These are phyloP conservation scores for Tetracentron sinense DNA, from an alignment of 164 flowering plant species.

Conservation along the genomic window DNA sequence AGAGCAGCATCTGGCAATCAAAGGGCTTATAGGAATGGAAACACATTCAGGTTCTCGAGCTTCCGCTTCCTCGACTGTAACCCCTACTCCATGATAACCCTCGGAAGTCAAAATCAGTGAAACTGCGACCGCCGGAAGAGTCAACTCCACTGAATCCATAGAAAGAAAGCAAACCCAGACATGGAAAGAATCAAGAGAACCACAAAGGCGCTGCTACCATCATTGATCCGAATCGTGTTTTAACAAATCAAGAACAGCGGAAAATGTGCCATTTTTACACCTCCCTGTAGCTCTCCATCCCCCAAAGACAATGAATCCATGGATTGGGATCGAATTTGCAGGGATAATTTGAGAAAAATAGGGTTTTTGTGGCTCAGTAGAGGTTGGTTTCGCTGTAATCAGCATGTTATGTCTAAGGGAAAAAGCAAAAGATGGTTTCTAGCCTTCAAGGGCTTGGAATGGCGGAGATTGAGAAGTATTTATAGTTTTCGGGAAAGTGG, in stretches of 20 bases:
- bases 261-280: conserved; percentile 2
- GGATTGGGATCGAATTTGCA: background rate
- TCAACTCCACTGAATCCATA: conserved; percentile 18
- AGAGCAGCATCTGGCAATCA: conserved; percentile 1
- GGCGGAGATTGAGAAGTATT: conserved; percentile 10
- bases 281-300: background rate
- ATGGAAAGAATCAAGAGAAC: background rate
- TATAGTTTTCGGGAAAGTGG: conserved; percentile 24
- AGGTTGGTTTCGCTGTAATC: background rate
- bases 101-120: conserved; percentile 14
- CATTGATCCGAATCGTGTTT: background rate
- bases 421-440: conserved; percentile 2
- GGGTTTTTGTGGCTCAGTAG: background rate
- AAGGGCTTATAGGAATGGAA: conserved; percentile 10
- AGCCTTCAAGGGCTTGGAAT: conserved; percentile 5
- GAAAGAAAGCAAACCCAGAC: background rate
- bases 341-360: background rate
- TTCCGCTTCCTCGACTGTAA: conserved; percentile 5
- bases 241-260: background rate
- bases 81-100: conserved; percentile 9
- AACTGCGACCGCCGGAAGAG: conserved; percentile 9
- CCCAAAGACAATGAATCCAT: conserved; percentile 3
- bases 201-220: background rate
- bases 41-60: background rate
- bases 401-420: background rate